Conservation (phyloP, 1,139 yeast genomes). For the Suhomyces terraborum region DNA sequence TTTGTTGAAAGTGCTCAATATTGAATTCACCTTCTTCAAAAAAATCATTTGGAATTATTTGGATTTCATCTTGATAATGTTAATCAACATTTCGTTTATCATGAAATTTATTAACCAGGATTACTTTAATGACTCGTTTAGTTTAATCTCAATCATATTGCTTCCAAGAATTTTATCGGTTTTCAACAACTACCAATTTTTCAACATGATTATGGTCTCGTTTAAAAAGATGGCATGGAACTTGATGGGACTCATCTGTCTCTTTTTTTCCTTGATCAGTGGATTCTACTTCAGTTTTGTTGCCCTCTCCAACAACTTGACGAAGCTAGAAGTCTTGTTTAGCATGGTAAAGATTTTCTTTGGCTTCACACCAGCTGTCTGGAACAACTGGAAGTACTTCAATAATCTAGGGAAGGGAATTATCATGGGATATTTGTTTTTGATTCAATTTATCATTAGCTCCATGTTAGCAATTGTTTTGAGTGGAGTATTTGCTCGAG, state of each 20-base stretch:
- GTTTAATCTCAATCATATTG: conserved; percentile 53
- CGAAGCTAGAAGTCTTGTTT: conserved; percentile 54
- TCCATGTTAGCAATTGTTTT: conserved; percentile 62
- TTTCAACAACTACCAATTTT: conserved; percentile 56
- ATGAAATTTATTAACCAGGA: conserved; percentile 20
- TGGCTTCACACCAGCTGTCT: conserved; percentile 66
- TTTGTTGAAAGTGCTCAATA: conserved; percentile 42
- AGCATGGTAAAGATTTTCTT: conserved; percentile 58
- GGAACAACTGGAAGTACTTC: conserved; percentile 60
- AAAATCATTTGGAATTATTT: conserved; percentile 47
- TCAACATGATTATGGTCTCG: conserved; percentile 54
- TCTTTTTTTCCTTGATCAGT: conserved; percentile 53
- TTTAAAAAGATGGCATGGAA: conserved; percentile 58
- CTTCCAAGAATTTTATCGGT: conserved; percentile 57
- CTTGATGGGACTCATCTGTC: conserved; percentile 52
- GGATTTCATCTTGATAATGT: conserved; percentile 35
- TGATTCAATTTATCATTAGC: conserved; percentile 59
- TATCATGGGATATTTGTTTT: conserved; percentile 54
- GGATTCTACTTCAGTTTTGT: conserved; percentile 62
- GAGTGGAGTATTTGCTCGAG: conserved; percentile 46
- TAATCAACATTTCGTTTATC: conserved; percentile 35
- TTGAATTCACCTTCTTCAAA: conserved; percentile 41
- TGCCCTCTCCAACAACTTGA: conserved; percentile 49
- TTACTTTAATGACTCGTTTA: conserved; percentile 33
- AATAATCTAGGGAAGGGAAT: conserved; percentile 51